Evolutionary conservation across 2,329 filamentous ascomycete genomes (phyloP).

Genomic region (Pezizomycotina sp.): DNA sequence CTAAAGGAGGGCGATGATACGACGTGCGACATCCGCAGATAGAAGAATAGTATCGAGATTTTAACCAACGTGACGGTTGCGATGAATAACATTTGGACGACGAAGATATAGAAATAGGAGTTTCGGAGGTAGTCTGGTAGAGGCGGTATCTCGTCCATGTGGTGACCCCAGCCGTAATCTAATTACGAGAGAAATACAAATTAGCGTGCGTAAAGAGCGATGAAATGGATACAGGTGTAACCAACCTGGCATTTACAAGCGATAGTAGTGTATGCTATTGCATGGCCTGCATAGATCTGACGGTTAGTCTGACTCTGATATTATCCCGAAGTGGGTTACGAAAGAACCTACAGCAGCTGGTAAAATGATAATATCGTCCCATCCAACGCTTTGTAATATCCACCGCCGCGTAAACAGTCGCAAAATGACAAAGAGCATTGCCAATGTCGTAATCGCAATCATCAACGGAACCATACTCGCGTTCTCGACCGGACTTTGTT

Average conservation of each 20-base stretch:
- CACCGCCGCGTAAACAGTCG: slow-evolving; percentile 28
- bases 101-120: slow-evolving; percentile 26
- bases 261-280: slow-evolving; percentile 9
- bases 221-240: slow-evolving; percentile 8
- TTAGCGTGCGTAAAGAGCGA: slow-evolving; percentile 3
- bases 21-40: slow-evolving; percentile 34
- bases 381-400: slow-evolving; percentile 26
- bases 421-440: slow-evolving; percentile 26
- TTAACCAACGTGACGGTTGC: slow-evolving; percentile 32
- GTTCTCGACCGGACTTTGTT: too few species aligned
- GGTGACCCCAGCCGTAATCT: neutral
- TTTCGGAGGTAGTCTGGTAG: slow-evolving; percentile 8
- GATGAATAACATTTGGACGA: slow-evolving; percentile 23
- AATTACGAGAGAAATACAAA: slow-evolving; percentile 12
- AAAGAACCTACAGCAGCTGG: slow-evolving; percentile 26
- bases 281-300: neutral
- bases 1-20: slow-evolving; percentile 27
- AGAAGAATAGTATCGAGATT: slow-evolving; percentile 35
- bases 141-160: neutral
- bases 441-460: slow-evolving; percentile 26
- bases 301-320: neutral
- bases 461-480: too few species aligned
- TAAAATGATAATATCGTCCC: slow-evolving; percentile 29
- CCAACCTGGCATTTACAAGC: slow-evolving; percentile 12
- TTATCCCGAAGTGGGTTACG: neutral